Percentiles rank a stretch among this genome's conserved stretches.
Conservation (phyloP, 805 yeast species). For the Vanderwaltozyma tropicalis region DNA sequence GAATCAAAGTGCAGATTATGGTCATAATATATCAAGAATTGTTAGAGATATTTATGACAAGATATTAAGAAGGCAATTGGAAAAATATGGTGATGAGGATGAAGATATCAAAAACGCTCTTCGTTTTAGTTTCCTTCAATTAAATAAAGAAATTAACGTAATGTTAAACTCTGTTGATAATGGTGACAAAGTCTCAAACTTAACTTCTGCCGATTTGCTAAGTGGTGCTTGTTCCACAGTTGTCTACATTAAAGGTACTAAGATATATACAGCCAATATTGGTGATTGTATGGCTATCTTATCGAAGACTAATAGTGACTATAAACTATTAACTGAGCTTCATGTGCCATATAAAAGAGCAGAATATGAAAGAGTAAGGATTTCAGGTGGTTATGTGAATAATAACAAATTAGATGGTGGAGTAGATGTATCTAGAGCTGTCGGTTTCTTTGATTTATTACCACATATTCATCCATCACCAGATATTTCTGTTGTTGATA, state of each 20-base stretch:
- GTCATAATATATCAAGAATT: conserved; percentile 58
- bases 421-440: conserved; percentile 77
- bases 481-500: conserved; percentile 49
- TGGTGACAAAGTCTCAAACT: conserved; percentile 34
- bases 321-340: conserved; percentile 54
- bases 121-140: conserved; percentile 65
- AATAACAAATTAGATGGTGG: conserved; percentile 80
- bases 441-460: conserved; percentile 75
- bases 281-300: conserved; percentile 85
- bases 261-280: conserved; percentile 70
- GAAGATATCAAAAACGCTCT: conserved; percentile 63
- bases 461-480: conserved; percentile 91
- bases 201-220: conserved; percentile 55
- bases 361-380: conserved; percentile 79
- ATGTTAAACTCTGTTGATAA: conserved; percentile 40
- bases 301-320: conserved; percentile 74
- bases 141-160: conserved; percentile 71
- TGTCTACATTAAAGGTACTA: conserved; percentile 61
- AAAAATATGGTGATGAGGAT: conserved; percentile 31
- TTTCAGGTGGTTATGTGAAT: conserved; percentile 84
- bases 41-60: conserved; percentile 61
- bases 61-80: conserved; percentile 45
- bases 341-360: conserved; percentile 75
- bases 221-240: conserved; percentile 84
- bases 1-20: conserved; percentile 38